Conservation (phyloP, 805 yeast genomes). For the Ogataea neopini region DNA sequence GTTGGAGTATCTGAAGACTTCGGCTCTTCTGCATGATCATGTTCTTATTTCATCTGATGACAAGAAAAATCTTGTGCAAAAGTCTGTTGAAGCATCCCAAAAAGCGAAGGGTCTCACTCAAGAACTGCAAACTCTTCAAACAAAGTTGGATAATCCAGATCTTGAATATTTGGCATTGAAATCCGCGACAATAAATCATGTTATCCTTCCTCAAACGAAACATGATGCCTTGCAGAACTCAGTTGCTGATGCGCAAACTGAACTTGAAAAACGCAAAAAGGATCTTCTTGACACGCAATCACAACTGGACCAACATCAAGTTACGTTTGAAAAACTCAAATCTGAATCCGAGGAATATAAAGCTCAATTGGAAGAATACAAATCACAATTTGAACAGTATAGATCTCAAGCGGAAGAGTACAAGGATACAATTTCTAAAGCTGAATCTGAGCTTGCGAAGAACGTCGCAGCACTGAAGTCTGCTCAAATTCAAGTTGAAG, state of each 20-base stretch:
- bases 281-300: neutral
- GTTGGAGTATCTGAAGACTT: constrained; percentile 31
- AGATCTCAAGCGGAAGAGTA: neutral
- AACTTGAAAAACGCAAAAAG: neutral
- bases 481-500: neutral
- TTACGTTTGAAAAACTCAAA: neutral
- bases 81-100: neutral
- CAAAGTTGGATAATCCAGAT: constrained; percentile 26
- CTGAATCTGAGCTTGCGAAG: neutral
- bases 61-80: neutral
- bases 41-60: constrained; percentile 11
- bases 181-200: constrained; percentile 22
- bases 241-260: constrained; percentile 1
- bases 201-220: constrained; percentile 12
- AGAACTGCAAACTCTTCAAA: constrained; percentile 3
- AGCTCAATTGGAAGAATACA: neutral
- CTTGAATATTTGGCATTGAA: constrained; percentile 32
- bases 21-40: constrained; percentile 25
- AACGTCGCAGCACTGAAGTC: neutral
- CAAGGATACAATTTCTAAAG: neutral
- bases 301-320: neutral
- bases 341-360: constrained; percentile 1
- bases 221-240: constrained; percentile 2
- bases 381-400: neutral
- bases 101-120: neutral